These are phyloP conservation scores for Aureobasidium lini DNA, from an alignment of 2,329 filamentous ascomycete genomes.

Conservation along the genomic window DNA sequence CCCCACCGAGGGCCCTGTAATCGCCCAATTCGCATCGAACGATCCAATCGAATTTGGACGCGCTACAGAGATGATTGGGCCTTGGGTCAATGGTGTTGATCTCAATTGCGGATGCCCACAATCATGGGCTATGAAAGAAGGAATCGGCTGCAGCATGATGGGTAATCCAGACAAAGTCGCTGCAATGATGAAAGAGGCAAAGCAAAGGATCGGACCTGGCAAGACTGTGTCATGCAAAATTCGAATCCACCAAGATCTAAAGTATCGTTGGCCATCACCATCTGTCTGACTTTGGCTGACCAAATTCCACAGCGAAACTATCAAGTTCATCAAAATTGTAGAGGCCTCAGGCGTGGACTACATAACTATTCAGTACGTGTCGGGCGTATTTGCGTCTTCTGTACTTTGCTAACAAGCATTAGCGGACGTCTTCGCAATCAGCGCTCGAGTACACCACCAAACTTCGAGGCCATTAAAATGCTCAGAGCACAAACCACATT, in stretches of 20 bases:
- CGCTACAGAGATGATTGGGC: slow-evolving; percentile 54
- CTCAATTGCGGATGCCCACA: slow-evolving; percentile 69
- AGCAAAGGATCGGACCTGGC: slow-evolving; percentile 41
- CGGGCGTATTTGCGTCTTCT: too few species aligned
- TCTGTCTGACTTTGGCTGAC: neutral
- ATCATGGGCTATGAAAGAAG: slow-evolving; percentile 63
- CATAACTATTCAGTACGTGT: slow-evolving; percentile 52
- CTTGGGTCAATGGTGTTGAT: slow-evolving; percentile 57
- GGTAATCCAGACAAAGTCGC: slow-evolving; percentile 56
- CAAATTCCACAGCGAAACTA: slow-evolving; percentile 26
- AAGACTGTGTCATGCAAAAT: slow-evolving; percentile 64
- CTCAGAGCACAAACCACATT: slow-evolving; percentile 48
- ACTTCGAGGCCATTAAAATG: slow-evolving; percentile 52
- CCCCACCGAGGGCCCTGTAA: slow-evolving; percentile 49
- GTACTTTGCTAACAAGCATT: too few species aligned
- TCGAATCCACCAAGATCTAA: slow-evolving; percentile 57
- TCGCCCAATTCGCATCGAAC: slow-evolving; percentile 62
- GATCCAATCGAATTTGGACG: slow-evolving; percentile 54
- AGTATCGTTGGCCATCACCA: slow-evolving; percentile 29
- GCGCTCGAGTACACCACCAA: slow-evolving; percentile 54
- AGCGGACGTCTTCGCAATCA: slow-evolving; percentile 53
- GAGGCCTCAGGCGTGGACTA: slow-evolving; percentile 57
- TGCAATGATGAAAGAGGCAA: slow-evolving; percentile 55
- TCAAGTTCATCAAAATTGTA: slow-evolving; percentile 57
- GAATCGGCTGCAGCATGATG: slow-evolving; percentile 63